Base-by-base conservation (phyloP, 73 alveolate genomes). In the Breviolum minutum region DNA sequence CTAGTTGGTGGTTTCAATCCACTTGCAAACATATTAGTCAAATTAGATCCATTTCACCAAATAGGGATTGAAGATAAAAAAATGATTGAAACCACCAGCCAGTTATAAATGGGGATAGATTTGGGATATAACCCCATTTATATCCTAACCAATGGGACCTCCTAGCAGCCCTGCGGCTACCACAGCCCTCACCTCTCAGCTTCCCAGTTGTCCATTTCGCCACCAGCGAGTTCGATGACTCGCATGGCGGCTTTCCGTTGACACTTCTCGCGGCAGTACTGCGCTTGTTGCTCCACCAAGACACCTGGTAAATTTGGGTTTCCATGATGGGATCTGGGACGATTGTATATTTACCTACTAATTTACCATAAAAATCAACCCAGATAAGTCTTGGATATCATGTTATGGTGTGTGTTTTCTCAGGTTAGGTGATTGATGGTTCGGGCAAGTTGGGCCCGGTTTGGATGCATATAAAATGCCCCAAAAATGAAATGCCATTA, bases 201-300 rank as follows among this genome's bases (percentile, higher is more conserved):
- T 14, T 20, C 27, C 97, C 97, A 91, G 22, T 77, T 12, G 14
- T 91, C 97, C 97, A 91, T 91, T 64, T 91, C 86, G 64, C 89
- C 86, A n/a, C 97, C 97, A 14, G 97, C 48, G 60, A 91, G 80
- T 64, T 91, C 97, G 26, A 62, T 89, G 81, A 91, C 97, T 26
- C 87, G 61, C 61, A 19, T 19, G 63, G 63, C 63, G 63, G 63
- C 63, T 64, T 80, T 29, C 5, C 2, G 62, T 22, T 27, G 64
- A 27, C 97, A 91, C 10, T 48, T 29, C 10, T 91, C 97, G 12
- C 97, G 97, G 68, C 97, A 91, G 89, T 91, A 91, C 97, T 91
- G 22, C 19, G 97, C 97, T 83, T 91, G 97, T 10, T 88, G 95
- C 84, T 88, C 80, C 19, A 86, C 94, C 94, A 66, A 20, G 27